Conservation (phyloP, 2,329 filamentous ascomycete species). For the Chaetothyriales sp. region DNA sequence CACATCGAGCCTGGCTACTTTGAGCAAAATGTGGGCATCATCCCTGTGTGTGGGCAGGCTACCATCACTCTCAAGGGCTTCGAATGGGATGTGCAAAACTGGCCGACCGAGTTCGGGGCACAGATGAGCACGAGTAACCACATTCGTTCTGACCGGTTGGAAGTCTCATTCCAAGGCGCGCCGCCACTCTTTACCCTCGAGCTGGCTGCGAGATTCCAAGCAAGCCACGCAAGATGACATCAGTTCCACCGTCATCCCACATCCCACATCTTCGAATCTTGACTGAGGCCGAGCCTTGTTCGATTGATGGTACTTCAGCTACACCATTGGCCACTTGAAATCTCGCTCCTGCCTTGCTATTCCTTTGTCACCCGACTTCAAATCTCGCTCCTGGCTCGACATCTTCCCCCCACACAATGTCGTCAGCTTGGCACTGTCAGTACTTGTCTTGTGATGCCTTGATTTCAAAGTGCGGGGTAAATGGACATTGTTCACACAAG, state of each 20-base stretch:
- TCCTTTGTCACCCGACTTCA: background rate
- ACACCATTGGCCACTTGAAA: background rate
- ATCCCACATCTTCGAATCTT: too few relatives aligned
- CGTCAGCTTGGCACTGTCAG: background rate
- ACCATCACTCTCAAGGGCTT: constrained; percentile 67
- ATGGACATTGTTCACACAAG: too few relatives aligned
- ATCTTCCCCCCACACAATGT: background rate
- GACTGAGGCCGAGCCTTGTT: constrained; percentile 1
- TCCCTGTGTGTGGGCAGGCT: constrained; percentile 68
- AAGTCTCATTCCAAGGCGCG: constrained; percentile 42
- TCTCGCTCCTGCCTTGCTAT: background rate
- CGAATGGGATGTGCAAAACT: constrained; percentile 79
- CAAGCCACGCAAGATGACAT: background rate
- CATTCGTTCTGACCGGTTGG: constrained; percentile 47
- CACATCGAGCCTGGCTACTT: constrained; percentile 46
- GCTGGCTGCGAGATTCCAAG: constrained; percentile 26
- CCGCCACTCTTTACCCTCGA: constrained; percentile 60
- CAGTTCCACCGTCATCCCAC: background rate
- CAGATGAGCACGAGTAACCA: constrained; percentile 71
- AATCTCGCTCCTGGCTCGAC: too few relatives aligned
- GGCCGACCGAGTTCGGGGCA: constrained; percentile 64
- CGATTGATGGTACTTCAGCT: background rate
- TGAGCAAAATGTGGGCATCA: constrained; percentile 68
- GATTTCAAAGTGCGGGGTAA: too few relatives aligned
- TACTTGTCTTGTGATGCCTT: too few relatives aligned